These are phyloP conservation scores for Geotrichum phurueaensis DNA, from an alignment of 1,139 yeast species.

Conservation along the genomic window DNA sequence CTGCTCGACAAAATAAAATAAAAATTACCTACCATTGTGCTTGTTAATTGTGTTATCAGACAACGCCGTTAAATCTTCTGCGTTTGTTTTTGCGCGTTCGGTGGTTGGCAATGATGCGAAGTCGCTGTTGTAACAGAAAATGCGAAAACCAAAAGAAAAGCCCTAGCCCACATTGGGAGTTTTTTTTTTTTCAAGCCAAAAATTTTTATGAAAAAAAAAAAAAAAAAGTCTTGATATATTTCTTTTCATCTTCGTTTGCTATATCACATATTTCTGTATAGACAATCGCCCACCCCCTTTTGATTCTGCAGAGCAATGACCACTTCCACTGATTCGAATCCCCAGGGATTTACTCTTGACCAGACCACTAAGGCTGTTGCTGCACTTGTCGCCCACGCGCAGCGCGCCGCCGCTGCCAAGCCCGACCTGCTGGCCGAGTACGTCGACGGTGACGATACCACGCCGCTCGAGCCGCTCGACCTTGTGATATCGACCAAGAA, in stretches of 20 bases:
- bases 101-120: background rate
- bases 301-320: background rate
- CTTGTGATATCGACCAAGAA: conserved; percentile 61
- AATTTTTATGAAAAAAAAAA: conserved; percentile 11
- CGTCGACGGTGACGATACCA: conserved; percentile 34
- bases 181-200: background rate
- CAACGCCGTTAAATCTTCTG: background rate
- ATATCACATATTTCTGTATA: background rate
- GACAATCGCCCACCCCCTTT: background rate
- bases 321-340: background rate
- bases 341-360: conserved; percentile 16
- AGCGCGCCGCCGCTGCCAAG: conserved; percentile 22
- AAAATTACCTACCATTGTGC: conserved; percentile 1
- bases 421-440: conserved; percentile 50
- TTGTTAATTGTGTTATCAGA: background rate
- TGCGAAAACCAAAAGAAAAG: background rate
- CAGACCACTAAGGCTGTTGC: conserved; percentile 32
- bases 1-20: background rate
- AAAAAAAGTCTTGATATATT: conserved; percentile 11
- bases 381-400: conserved; percentile 35
- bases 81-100: background rate
- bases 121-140: background rate
- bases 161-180: conserved; percentile 8
- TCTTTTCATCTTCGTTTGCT: background rate
- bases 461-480: conserved; percentile 37